Evolutionary conservation across 352 stramenopile species (phyloP).

Genomic region (Pythium brachiatum): DNA sequence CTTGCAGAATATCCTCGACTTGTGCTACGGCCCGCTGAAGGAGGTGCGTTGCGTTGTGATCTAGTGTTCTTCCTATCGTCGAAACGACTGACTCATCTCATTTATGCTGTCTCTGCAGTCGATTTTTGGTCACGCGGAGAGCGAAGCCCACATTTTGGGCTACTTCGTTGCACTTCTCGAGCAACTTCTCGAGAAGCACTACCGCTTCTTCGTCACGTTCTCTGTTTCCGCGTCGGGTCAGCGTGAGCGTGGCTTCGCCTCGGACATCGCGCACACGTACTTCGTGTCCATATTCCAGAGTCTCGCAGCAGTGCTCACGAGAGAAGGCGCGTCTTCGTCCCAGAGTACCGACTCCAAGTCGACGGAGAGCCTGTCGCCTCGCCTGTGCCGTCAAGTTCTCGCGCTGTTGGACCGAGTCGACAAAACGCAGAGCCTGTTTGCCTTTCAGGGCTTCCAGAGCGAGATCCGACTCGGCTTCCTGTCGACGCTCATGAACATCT

Average conservation of each 20-base stretch:
- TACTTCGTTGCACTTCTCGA: slow-evolving; percentile 75
- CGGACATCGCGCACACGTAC: slow-evolving; percentile 64
- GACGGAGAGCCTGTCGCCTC: slow-evolving; percentile 37
- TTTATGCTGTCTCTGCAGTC: slow-evolving; percentile 34
- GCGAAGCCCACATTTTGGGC: slow-evolving; percentile 58
- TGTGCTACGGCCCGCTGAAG: slow-evolving; percentile 77
- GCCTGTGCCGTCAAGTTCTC: slow-evolving; percentile 74
- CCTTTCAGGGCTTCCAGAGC: slow-evolving; percentile 67
- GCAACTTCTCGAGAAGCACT: slow-evolving; percentile 78
- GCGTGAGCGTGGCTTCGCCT: slow-evolving; percentile 59
- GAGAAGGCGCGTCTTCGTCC: slow-evolving; percentile 41
- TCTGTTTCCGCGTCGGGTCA: slow-evolving; percentile 43
- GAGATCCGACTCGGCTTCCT: slow-evolving; percentile 77
- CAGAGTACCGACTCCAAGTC: not conserved
- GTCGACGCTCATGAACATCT: slow-evolving; percentile 72
- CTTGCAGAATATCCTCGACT: slow-evolving; percentile 69
- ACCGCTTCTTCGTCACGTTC: slow-evolving; percentile 73
- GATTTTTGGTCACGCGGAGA: slow-evolving; percentile 73
- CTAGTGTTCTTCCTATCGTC: too few species aligned
- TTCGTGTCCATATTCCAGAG: slow-evolving; percentile 80
- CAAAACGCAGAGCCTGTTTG: slow-evolving; percentile 59
- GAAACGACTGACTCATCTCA: not conserved
- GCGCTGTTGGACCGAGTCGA: slow-evolving; percentile 63
- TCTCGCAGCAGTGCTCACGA: slow-evolving; percentile 56
- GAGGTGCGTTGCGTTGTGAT: slow-evolving; percentile 55